A percentile compares a stretch with the other conserved stretches of the same genome.
These are phyloP conservation scores for Citrus australasica DNA, from an alignment of 345 rosid genomes.

Conservation along the genomic window DNA sequence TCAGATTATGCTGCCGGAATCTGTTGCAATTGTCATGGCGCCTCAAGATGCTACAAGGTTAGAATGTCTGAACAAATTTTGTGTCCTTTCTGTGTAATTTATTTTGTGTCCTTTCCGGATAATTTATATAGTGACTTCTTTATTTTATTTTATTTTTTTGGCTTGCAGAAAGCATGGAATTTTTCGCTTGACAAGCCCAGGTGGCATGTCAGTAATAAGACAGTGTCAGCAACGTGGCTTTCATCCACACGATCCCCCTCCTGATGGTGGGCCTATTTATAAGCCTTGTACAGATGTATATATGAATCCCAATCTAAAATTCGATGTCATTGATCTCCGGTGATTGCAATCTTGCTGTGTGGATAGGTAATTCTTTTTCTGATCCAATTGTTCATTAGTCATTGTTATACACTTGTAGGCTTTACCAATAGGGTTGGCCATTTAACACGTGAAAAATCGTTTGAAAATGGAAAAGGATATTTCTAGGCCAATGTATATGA, in stretches of 20 bases:
- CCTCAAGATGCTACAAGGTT: constrained; percentile 79
- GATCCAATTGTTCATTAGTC: constrained; percentile 15
- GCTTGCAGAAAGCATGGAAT: constrained; percentile 71
- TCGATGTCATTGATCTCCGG: constrained; percentile 87
- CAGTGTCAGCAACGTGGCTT: constrained; percentile 88
- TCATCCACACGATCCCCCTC: constrained; percentile 72
- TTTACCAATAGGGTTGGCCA: not conserved
- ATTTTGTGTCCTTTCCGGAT: not conserved
- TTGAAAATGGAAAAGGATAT: not conserved
- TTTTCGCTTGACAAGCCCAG: constrained; percentile 85
- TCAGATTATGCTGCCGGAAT: constrained; percentile 94
- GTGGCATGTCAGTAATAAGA: constrained; percentile 91
- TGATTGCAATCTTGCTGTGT: constrained; percentile 26
- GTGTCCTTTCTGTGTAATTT: not conserved
- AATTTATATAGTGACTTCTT: not conserved
- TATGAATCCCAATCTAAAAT: constrained; percentile 76
- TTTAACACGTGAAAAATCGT: not conserved
- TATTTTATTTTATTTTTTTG: not conserved
- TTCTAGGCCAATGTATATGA: not conserved
- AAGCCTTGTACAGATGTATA: constrained; percentile 76
- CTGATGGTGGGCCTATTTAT: constrained; percentile 91
- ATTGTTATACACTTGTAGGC: not conserved
- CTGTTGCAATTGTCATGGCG: constrained; percentile 99
- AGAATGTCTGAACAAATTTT: constrained; percentile 1
- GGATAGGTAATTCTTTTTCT: not conserved